phyloP scores from a whole-genome alignment of 1,284 basidiomycete species.

The Heterobasidion irregulare region DNA sequence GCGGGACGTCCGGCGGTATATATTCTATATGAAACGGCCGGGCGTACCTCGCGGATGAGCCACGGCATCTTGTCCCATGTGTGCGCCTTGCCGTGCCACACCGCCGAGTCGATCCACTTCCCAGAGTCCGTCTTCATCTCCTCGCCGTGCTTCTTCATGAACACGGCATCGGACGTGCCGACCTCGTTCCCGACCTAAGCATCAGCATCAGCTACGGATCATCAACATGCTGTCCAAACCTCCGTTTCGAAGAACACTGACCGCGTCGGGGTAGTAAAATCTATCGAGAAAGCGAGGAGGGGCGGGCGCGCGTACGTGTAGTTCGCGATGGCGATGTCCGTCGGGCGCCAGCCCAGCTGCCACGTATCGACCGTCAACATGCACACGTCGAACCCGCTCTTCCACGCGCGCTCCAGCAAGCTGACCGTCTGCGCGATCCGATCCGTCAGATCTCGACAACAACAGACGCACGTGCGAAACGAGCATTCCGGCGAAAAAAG shows the following conservation, averaged over 20 bases:
- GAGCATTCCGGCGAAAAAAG: neutral
- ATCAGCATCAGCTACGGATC: neutral
- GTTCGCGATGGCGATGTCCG: constrained; percentile 46
- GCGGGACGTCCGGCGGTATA: neutral
- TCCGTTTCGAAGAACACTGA: neutral
- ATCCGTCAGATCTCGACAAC: neutral
- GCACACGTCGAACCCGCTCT: constrained; percentile 40
- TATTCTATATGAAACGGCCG: too few relatives aligned
- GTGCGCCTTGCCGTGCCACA: constrained; percentile 53
- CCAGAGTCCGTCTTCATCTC: constrained; percentile 36
- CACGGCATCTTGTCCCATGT: constrained; percentile 47
- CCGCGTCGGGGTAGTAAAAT: constrained; percentile 31
- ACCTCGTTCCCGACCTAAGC: constrained; percentile 34
- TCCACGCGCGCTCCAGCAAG: constrained; percentile 38
- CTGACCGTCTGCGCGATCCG: constrained; percentile 27
- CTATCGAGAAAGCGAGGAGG: constrained; percentile 11
- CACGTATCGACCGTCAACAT: constrained; percentile 55
- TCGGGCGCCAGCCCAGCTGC: constrained; percentile 52
- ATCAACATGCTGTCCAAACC: too few relatives aligned
- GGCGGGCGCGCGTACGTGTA: constrained; percentile 25
- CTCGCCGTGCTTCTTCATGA: constrained; percentile 40
- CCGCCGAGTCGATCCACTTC: constrained; percentile 44
- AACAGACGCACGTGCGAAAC: neutral
- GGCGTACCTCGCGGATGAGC: constrained; percentile 32
- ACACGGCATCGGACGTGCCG: constrained; percentile 44